Evolutionary conservation across 106 monocot genomes (phyloP).

Genomic region (Apostasia shenzhenica): DNA sequence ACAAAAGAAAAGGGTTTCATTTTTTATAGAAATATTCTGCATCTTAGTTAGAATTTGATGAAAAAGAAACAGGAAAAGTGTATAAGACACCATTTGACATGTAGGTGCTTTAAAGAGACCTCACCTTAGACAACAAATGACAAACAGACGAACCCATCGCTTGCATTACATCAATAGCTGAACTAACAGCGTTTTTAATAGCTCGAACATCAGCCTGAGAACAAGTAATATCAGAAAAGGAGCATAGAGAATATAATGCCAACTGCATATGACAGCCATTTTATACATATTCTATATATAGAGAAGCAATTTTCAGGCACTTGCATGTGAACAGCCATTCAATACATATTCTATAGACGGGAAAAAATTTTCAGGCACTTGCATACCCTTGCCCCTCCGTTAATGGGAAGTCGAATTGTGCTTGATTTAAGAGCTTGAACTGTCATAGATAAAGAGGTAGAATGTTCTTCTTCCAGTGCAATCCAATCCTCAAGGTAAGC

Average conservation of each 20-base stretch:
- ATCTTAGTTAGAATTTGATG: no score
- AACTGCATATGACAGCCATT: no score
- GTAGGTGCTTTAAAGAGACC: background rate
- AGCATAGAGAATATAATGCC: no score
- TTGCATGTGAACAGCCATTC: no score
- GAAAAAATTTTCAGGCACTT: background rate
- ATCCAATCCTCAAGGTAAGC: constrained; percentile 72
- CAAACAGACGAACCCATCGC: constrained; percentile 66
- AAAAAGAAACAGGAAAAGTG: no score
- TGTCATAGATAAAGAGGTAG: constrained; percentile 41
- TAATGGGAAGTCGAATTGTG: constrained; percentile 69
- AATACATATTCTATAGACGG: background rate
- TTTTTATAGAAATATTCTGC: no score
- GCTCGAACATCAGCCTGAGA: constrained; percentile 47
- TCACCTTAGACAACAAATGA: constrained; percentile 55
- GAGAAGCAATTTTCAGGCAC: no score
- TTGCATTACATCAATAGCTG: constrained; percentile 75
- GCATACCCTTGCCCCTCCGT: constrained; percentile 65
- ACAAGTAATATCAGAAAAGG: background rate
- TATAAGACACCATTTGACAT: no score
- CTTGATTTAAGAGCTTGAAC: constrained; percentile 67
- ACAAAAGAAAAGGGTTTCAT: no score
- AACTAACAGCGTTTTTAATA: constrained; percentile 59
- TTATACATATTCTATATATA: no score
- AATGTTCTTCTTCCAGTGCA: constrained; percentile 56